Base-by-base conservation (phyloP, 2,329 filamentous ascomycete genomes). In the Lasiodiplodia hormozganensis region DNA sequence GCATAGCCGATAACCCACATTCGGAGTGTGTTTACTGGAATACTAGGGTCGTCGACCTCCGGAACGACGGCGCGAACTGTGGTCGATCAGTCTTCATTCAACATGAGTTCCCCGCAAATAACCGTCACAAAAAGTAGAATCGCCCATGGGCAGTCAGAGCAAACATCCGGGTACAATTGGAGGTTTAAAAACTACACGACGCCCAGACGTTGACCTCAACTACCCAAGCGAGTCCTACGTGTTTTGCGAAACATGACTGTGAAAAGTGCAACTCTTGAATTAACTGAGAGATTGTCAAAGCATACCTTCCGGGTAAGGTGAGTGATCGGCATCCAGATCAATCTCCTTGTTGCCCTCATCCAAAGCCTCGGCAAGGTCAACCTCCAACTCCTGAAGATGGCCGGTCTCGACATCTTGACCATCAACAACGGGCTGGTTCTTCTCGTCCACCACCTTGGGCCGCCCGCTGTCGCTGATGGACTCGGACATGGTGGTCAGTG, bases 1-100 rank as follows among this genome's bases (percentile, higher is more conserved):
- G 71, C 62, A 23, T 77, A 62, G 10, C 76, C 76, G 31, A 79
- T 69, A 8, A 76, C 53, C 73, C 76, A 79, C 8, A 62, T 62
- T 14, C 66, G 56, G 14, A 68, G 49, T 1, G 66, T 68, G 36
- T 62, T 62, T 31, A 68, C 66, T 7, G 66, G 66, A 10, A 68
- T 68, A 12, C 16, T 16, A 3, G 66, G 57, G 18, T 68, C 66
- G n/a, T 68, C 66, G 11, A 68, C 66, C 54, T 68, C 66, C n/a
- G 66, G 66, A 14, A 68, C 66, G 14, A 68, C 66, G 18, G 56
- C 56, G 6, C 66, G 56, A 3, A 68, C 66, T 67, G 10, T 21
- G 18, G 25, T 47, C n/a, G 12, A 21, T 67, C 12, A 60, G 54
- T 36, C 18, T 11, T 31, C n/a, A 43, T 14, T 18, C 1, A 43